Evolutionary conservation across 2,329 filamentous ascomycete genomes (phyloP), one percentile per base, ranked within the genome.

Genomic region (Leptographium wingfieldii): DNA sequence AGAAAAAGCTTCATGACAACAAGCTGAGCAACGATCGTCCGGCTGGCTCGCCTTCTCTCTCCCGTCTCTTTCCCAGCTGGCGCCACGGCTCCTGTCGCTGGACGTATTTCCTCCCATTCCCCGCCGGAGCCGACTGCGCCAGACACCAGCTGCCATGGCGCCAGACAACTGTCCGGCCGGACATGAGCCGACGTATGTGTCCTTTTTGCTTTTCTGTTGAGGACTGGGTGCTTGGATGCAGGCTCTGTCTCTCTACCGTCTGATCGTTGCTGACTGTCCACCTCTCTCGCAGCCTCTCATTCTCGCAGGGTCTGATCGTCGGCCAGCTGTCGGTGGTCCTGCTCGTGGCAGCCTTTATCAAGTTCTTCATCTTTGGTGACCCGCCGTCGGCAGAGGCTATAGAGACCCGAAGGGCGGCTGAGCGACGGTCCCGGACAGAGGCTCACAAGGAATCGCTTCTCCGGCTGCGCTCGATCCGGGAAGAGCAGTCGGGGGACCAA

Each of bases 301-400:
- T 97, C 72, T 95, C 90, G 0, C 90, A 96, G 71, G 94, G 94
- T 33, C 87, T 99, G 66, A 84, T 99, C 56, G 80, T 97, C 38
- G 94, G 94, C 56, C 94, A 99, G 73, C 80, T 99, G 57, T 95
- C 91, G 2, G 88, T 99, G 54, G 89, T 96, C 16, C 77, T 97
- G 29, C 80, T 99, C 48, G 84, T 99, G 63, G 92, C 91, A 65
- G 90, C 88, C 66, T 97, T 99, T 74, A 97, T 99, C 73, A 96
- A 96, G 72, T 99, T 96, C 82, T 99, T 99, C 81, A 97, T 99
- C 69, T 97, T 99, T 70, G 94, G 94, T 67, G 94, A 97, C 70
- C 85, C 90, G 5, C 90, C 91, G 0, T 90, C 88, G 1, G 80
- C 90, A 63, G 91, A 95, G 64, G 84, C 87, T 59, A 89, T 87